phyloP scores from a whole-genome alignment of 352 stramenopile genomes.

The Globisporangium perplexum region DNA sequence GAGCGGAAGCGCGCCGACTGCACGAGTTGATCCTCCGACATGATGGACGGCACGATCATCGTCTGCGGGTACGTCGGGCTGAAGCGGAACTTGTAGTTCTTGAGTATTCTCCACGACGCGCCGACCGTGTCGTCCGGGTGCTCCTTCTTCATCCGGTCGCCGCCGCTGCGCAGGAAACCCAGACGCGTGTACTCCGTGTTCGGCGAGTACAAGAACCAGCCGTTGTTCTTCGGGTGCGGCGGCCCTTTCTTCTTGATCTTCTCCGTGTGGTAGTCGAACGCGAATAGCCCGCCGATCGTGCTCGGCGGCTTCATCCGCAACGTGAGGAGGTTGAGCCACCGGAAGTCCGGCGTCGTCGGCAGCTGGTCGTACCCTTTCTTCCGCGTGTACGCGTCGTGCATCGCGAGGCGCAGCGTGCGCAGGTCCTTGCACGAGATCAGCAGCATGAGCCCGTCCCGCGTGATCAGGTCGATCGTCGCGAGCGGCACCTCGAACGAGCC shows the following conservation, averaged over 20 bases:
- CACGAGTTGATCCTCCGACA: conserved; percentile 91
- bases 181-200: conserved; percentile 80
- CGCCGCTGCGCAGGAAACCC: conserved; percentile 50
- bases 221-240: conserved; percentile 55
- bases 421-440: conserved; percentile 79
- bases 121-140: conserved; percentile 31
- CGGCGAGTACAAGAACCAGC: conserved; percentile 80
- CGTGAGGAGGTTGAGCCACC: conserved; percentile 75
- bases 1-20: conserved; percentile 89
- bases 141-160: conserved; percentile 5
- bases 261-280: conserved; percentile 77
- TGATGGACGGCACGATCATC: conserved; percentile 91
- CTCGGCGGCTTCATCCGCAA: conserved; percentile 76
- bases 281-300: conserved; percentile 67
- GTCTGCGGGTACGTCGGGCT: conserved; percentile 94
- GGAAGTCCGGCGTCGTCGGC: conserved; percentile 65
- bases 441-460: conserved; percentile 74
- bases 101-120: conserved; percentile 68
- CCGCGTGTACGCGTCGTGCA: conserved; percentile 82
- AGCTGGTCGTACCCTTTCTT: conserved; percentile 81
- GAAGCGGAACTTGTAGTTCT: conserved; percentile 90
- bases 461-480: conserved; percentile 73
- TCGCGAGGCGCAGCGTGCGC: conserved; percentile 69
- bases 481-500: conserved; percentile 81
- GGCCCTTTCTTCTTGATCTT: conserved; percentile 38